Conservation (phyloP, 352 stramenopile genomes). For the Phytophthora meadii region DNA sequence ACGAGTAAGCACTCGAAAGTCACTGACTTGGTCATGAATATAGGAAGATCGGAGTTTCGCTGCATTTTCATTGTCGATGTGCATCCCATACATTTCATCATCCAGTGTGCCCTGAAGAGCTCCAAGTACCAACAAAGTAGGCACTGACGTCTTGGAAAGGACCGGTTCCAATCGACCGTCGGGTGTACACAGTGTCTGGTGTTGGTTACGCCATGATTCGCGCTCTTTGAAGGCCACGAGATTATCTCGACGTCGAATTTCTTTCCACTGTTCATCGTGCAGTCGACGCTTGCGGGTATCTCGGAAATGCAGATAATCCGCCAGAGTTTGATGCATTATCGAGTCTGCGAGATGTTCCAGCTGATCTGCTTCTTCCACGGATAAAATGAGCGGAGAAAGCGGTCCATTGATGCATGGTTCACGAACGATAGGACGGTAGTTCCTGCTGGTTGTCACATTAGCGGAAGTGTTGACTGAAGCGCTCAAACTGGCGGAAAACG, state of each 20-base stretch:
- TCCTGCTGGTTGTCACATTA: constrained; percentile 25
- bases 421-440: constrained; percentile 14
- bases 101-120: constrained; percentile 61
- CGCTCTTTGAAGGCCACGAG: constrained; percentile 53
- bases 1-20: constrained; percentile 43
- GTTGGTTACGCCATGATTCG: constrained; percentile 33
- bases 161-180: constrained; percentile 26
- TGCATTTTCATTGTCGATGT: constrained; percentile 35
- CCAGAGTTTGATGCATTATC: constrained; percentile 39
- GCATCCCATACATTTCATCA: constrained; percentile 63
- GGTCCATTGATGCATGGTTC: constrained; percentile 7
- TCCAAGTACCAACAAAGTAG: constrained; percentile 43
- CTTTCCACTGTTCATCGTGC: constrained; percentile 48
- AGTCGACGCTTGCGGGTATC: constrained; percentile 38
- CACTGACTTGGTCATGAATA: constrained; percentile 50
- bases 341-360: constrained; percentile 37
- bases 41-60: constrained; percentile 47
- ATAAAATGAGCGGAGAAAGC: constrained; percentile 30
- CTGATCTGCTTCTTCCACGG: constrained; percentile 27
- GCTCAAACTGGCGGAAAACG: constrained; percentile 35
- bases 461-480: constrained; percentile 12
- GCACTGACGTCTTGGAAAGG: constrained; percentile 32
- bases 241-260: constrained; percentile 41
- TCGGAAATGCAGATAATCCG: constrained; percentile 43
- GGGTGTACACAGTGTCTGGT: constrained; percentile 28